Percentiles rank a stretch among this genome's conserved stretches.
Conservation (phyloP, 2,329 filamentous ascomycete species). For the Phyllosticta ampelicida region DNA sequence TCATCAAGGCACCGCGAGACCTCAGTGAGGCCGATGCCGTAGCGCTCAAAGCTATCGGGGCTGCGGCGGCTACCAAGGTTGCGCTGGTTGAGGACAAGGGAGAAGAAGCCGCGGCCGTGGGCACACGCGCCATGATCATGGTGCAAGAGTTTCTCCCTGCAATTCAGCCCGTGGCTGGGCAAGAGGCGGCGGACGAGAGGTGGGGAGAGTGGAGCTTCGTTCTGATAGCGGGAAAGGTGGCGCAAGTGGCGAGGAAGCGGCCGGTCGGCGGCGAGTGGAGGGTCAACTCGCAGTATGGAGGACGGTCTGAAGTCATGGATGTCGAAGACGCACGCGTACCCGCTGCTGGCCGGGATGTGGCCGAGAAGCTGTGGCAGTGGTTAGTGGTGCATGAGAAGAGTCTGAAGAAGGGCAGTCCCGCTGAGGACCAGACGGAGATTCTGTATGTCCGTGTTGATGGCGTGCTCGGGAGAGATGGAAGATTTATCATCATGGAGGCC, state of each 20-base stretch:
- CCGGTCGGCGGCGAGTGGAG: constrained; percentile 3
- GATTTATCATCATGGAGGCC: constrained; percentile 9
- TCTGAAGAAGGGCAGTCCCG: not conserved
- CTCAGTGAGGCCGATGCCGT: not conserved
- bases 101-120: not conserved
- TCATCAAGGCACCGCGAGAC: not conserved
- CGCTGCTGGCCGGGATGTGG: not conserved
- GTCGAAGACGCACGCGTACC: constrained; percentile 2
- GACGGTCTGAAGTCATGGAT: constrained; percentile 3
- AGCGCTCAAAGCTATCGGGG: not conserved
- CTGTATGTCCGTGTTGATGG: constrained; percentile 10
- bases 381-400: constrained; percentile 1
- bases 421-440: not conserved
- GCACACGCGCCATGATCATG: not conserved
- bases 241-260: constrained; percentile 7
- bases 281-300: constrained; percentile 5
- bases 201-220: constrained; percentile 10
- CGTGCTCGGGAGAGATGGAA: constrained; percentile 1
- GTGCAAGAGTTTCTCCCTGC: constrained; percentile 6
- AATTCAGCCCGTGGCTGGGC: not conserved
- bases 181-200: not conserved
- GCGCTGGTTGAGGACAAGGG: not conserved
- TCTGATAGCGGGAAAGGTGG: not conserved
- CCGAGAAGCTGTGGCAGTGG: constrained; percentile 6
- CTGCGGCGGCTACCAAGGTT: not conserved